Percentiles rank a stretch among this genome's conserved stretches.
These are phyloP conservation scores for Polygonum aviculare DNA, from an alignment of 148 eudicot genomes.

Conservation along the genomic window DNA sequence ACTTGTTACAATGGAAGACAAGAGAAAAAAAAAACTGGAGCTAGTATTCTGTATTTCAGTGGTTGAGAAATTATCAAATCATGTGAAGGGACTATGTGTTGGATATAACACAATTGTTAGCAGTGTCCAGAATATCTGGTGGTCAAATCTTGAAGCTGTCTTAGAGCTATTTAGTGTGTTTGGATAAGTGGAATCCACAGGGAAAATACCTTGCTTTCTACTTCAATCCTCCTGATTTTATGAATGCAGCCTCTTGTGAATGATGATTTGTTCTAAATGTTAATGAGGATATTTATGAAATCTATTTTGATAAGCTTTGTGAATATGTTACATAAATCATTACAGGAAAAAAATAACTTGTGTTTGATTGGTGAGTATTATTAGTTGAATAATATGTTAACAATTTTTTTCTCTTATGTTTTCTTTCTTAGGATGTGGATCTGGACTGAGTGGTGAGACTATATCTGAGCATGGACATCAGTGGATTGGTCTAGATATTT, in stretches of 20 bases:
- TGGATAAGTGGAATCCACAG: too few relatives aligned
- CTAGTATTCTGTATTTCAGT: too few relatives aligned
- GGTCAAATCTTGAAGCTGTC: too few relatives aligned
- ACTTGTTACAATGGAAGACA: too few relatives aligned
- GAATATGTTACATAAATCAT: background rate
- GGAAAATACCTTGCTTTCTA: too few relatives aligned
- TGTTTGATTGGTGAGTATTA: background rate
- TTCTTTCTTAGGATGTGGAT: conserved; percentile 67
- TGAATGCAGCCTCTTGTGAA: background rate
- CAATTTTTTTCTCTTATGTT: background rate
- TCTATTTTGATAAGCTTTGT: background rate
- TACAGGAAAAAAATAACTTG: background rate
- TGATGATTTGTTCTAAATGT: background rate
- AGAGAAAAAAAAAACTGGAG: too few relatives aligned
- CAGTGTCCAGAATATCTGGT: too few relatives aligned
- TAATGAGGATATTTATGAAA: background rate
- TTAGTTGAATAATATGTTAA: background rate
- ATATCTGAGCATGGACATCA: conserved; percentile 78
- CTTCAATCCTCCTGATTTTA: too few relatives aligned
- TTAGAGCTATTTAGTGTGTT: too few relatives aligned
- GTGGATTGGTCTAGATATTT: conserved; percentile 94
- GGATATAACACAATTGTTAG: too few relatives aligned
- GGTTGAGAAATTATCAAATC: too few relatives aligned
- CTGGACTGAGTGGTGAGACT: conserved; percentile 96
- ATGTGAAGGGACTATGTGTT: too few relatives aligned